A percentile compares a stretch with the other conserved stretches of the same genome.
phyloP scores from a whole-genome alignment of 345 rosid genomes.

The Pelargonium nanum region DNA sequence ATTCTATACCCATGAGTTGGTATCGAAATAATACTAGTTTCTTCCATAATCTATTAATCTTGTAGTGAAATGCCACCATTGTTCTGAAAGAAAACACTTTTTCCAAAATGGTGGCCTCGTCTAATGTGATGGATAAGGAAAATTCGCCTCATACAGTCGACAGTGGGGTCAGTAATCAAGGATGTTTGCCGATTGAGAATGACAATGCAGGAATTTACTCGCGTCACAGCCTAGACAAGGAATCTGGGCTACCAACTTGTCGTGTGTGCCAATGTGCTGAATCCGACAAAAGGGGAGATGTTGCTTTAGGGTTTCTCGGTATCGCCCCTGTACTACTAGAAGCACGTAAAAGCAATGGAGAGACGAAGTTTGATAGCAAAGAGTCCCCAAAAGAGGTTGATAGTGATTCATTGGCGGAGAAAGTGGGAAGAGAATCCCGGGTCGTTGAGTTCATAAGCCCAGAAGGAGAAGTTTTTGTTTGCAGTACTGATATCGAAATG shows the following conservation, averaged over 20 bases:
- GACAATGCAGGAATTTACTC: constrained; percentile 31
- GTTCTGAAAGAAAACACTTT: not conserved
- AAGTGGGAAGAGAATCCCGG: constrained; percentile 31
- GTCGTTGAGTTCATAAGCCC: constrained; percentile 58
- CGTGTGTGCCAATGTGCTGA: constrained; percentile 96
- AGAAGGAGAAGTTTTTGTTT: constrained; percentile 69
- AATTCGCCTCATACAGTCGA: constrained; percentile 28
- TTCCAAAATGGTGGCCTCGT: not conserved
- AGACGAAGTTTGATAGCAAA: constrained; percentile 14
- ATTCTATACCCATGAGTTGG: not conserved
- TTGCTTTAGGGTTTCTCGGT: constrained; percentile 61
- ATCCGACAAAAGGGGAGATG: constrained; percentile 81
- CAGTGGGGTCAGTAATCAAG: constrained; percentile 32
- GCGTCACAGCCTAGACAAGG: constrained; percentile 56
- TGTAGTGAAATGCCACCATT: not conserved
- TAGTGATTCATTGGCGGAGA: constrained; percentile 22
- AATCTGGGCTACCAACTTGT: constrained; percentile 54
- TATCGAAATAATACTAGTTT: not conserved
- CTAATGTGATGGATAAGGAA: constrained; percentile 57
- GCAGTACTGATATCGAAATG: constrained; percentile 62
- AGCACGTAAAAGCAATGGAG: constrained; percentile 29
- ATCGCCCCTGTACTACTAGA: constrained; percentile 45
- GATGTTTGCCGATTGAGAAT: constrained; percentile 26
- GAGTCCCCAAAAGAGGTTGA: constrained; percentile 21
- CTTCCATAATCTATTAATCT: not conserved